These are phyloP conservation scores for Tetrahymena malaccensis DNA, from an alignment of 73 alveolate species.

Conservation along the genomic window DNA sequence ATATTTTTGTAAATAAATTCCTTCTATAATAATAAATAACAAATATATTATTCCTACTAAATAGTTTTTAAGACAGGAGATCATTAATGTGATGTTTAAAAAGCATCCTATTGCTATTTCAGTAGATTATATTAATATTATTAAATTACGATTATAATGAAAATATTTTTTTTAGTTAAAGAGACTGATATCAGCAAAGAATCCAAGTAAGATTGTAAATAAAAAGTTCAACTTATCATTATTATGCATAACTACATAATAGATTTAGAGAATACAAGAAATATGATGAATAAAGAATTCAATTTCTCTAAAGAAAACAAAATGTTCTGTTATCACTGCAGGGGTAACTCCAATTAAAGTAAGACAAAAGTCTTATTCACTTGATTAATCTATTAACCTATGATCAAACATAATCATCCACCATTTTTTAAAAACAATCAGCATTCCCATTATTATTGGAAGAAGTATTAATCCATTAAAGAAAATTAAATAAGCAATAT, in stretches of 20 bases:
- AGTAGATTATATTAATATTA: neutral
- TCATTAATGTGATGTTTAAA: neutral
- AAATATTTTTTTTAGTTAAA: neutral
- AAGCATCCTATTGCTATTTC: neutral
- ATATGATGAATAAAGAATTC: neutral
- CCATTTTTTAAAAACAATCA: neutral
- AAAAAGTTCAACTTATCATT: neutral
- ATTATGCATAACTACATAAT: neutral
- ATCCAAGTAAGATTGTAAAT: neutral
- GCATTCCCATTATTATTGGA: neutral
- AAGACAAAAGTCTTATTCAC: neutral
- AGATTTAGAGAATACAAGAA: neutral
- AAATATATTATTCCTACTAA: neutral
- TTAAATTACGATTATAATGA: neutral
- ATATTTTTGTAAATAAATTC: neutral
- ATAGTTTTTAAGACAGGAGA: neutral
- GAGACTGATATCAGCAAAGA: neutral
- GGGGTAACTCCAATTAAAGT: neutral
- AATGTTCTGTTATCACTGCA: neutral
- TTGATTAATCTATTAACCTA: neutral
- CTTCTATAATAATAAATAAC: neutral
- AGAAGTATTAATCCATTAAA: neutral
- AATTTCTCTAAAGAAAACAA: neutral
- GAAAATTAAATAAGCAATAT: neutral
- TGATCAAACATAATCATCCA: neutral